phyloP scores from a whole-genome alignment of 345 rosid genomes.

The Cochlearia excelsa region DNA sequence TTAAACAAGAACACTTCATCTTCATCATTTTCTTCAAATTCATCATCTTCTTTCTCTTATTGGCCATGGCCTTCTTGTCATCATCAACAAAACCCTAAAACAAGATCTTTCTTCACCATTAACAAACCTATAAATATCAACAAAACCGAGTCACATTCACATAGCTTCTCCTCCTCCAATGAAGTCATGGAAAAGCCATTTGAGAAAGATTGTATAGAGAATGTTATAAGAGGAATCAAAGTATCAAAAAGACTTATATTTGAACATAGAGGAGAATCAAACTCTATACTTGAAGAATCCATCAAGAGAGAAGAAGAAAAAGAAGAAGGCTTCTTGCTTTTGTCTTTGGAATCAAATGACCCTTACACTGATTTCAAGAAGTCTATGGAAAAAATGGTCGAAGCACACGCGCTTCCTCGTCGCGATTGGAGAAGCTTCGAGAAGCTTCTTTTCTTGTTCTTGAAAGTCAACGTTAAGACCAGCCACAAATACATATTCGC shows the following conservation, averaged over 20 bases:
- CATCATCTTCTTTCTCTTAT: conserved; percentile 23
- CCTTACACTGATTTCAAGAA: conserved; percentile 74
- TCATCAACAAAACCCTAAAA: conserved; percentile 32
- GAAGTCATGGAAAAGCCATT: conserved; percentile 1
- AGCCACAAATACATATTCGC: conserved; percentile 68
- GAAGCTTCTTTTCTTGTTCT: conserved; percentile 74
- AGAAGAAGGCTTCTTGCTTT: conserved; percentile 55
- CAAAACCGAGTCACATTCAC: no score
- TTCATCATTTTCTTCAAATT: conserved; percentile 22
- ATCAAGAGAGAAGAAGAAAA: conserved; percentile 31
- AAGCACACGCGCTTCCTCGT: conserved; percentile 49
- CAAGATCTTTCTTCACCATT: conserved; percentile 33
- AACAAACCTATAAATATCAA: conserved; percentile 36
- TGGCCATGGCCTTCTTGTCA: conserved; percentile 35
- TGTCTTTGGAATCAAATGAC: conserved; percentile 72
- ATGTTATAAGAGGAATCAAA: conserved; percentile 50
- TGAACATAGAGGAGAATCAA: conserved; percentile 57
- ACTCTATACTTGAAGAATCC: conserved; percentile 57
- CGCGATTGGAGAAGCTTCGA: conserved; percentile 70
- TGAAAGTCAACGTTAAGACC: conserved; percentile 64
- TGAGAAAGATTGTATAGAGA: conserved; percentile 46
- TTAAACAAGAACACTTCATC: conserved; percentile 28
- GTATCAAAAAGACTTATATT: conserved; percentile 71
- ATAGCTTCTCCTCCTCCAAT: conserved; percentile 38
- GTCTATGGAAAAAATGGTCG: conserved; percentile 96